Conservation (phyloP, 306 rosid species). For the Pterocarpus santalinus region DNA sequence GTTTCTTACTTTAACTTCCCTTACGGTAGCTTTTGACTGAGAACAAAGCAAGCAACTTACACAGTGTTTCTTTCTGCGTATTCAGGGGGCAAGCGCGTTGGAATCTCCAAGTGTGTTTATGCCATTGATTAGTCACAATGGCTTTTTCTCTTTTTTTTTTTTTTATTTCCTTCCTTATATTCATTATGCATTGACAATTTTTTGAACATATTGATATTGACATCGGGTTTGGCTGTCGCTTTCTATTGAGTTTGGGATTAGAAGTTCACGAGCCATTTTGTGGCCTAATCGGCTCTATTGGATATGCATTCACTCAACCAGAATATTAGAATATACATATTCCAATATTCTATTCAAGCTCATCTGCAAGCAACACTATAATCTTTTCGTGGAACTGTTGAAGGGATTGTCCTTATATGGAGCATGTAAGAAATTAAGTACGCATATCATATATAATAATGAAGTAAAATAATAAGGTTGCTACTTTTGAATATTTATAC, state of each 20-base stretch:
- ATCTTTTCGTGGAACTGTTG: neutral
- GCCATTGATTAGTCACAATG: neutral
- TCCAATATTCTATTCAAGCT: conserved; percentile 8
- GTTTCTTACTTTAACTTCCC: conserved; percentile 23
- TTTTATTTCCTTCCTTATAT: neutral
- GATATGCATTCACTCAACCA: conserved; percentile 17
- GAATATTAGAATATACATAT: conserved; percentile 7
- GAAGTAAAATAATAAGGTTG: conserved; percentile 22
- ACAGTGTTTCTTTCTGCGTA: conserved; percentile 13
- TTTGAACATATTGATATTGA: conserved; percentile 43
- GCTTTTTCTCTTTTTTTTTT: conserved; percentile 23
- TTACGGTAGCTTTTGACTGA: conserved; percentile 37
- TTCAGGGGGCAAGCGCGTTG: conserved; percentile 36
- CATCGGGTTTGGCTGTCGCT: conserved; percentile 38
- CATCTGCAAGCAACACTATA: conserved; percentile 13
- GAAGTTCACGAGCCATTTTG: conserved; percentile 17
- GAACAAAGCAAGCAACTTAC: conserved; percentile 36
- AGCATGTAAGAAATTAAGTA: neutral
- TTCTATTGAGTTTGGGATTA: conserved; percentile 27
- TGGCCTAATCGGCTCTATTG: neutral
- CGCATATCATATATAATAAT: neutral
- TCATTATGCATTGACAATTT: conserved; percentile 22
- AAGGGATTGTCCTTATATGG: conserved; percentile 9
- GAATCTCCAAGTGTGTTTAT: conserved; percentile 38
- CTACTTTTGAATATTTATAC: neutral